Evolutionary conservation across 148 eudicot genomes (phyloP).

Genomic region (Bassia scoparia): DNA sequence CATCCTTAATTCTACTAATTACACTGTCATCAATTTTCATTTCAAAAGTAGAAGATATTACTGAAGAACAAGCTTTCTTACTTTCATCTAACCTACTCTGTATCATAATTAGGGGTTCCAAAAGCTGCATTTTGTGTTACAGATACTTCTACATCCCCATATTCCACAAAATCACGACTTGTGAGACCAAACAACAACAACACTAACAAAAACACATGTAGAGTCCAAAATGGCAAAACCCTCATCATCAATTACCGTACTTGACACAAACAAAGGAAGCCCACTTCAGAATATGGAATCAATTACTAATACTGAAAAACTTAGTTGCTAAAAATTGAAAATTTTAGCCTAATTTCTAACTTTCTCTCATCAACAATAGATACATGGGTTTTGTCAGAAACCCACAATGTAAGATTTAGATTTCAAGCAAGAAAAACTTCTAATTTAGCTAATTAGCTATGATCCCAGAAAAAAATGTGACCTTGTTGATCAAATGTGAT

Average conservation of each 20-base stretch:
- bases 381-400: slow-evolving; percentile 10
- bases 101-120: slow-evolving; percentile 44
- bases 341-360: slow-evolving; percentile 5
- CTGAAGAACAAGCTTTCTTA: slow-evolving; percentile 46
- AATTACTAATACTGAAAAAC: slow-evolving; percentile 15
- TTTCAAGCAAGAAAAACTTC: neutral
- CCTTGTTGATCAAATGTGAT: neutral
- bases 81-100: slow-evolving; percentile 68
- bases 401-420: slow-evolving; percentile 16
- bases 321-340: slow-evolving; percentile 21
- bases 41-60: slow-evolving; percentile 43
- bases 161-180: slow-evolving; percentile 29
- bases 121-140: slow-evolving; percentile 16
- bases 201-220: slow-evolving; percentile 33
- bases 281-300: slow-evolving; percentile 1
- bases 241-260: slow-evolving; percentile 22
- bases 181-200: slow-evolving; percentile 28
- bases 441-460: slow-evolving; percentile 7
- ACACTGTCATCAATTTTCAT: slow-evolving; percentile 44
- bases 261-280: neutral
- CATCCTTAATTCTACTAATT: slow-evolving; percentile 41
- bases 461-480: neutral
- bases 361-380: slow-evolving; percentile 12
- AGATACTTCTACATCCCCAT: slow-evolving; percentile 21
- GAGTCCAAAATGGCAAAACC: slow-evolving; percentile 22